A percentile compares a stretch with the other conserved stretches of the same genome.
Conservation (phyloP, 2,329 filamentous ascomycete genomes). For the Xylariaceae sp. region DNA sequence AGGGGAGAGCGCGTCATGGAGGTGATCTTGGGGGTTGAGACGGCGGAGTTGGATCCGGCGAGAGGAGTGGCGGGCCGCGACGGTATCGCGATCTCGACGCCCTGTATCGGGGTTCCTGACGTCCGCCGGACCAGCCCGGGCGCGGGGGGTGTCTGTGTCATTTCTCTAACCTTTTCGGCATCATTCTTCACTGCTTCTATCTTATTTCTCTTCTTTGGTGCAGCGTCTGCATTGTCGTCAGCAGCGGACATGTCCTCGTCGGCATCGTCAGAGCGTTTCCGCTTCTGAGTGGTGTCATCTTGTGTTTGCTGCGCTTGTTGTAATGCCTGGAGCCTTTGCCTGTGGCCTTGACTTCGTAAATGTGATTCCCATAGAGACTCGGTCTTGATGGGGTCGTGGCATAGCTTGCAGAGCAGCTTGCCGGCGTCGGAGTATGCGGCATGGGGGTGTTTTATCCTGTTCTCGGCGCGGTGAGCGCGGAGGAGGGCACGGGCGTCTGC, state of each 20-base stretch:
- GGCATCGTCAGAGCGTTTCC: conserved; percentile 27
- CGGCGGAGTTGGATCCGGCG: conserved; percentile 41
- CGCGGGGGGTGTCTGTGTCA: conserved; percentile 39
- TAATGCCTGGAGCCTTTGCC: conserved; percentile 33
- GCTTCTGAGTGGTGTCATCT: conserved; percentile 24
- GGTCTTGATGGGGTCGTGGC: conserved; percentile 61
- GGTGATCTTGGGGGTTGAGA: conserved; percentile 41
- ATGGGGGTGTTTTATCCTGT: conserved; percentile 68
- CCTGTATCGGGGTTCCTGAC: conserved; percentile 52
- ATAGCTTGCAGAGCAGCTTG: conserved; percentile 66
- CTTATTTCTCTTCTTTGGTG: conserved; percentile 47
- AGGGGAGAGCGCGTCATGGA: conserved; percentile 38
- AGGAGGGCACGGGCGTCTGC: conserved; percentile 77
- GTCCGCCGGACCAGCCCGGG: conserved; percentile 40
- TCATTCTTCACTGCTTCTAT: conserved; percentile 31
- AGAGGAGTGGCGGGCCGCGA: conserved; percentile 61
- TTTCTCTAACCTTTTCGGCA: conserved; percentile 22
- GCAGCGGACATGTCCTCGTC: conserved; percentile 32
- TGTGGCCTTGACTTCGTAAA: conserved; percentile 48
- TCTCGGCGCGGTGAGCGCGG: conserved; percentile 71
- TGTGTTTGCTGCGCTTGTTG: conserved; percentile 23
- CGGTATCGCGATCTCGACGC: conserved; percentile 61
- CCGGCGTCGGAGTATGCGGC: conserved; percentile 67
- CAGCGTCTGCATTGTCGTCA: conserved; percentile 27
- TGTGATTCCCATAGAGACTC: conserved; percentile 68